phyloP scores from a whole-genome alignment of 805 yeast genomes.

The Saturnispora hagleri region DNA sequence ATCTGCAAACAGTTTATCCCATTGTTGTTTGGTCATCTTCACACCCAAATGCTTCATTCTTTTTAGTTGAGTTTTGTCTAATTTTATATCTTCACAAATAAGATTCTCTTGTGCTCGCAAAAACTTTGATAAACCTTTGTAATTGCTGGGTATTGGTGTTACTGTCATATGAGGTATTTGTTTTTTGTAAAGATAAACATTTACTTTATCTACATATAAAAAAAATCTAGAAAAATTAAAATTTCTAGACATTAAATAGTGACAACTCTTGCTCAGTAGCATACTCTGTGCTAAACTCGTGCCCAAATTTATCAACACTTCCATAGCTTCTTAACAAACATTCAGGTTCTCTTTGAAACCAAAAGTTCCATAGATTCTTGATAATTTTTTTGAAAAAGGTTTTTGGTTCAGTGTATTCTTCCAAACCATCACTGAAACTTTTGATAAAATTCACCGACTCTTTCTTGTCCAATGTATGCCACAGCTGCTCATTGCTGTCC shows the following conservation, averaged over 20 bases:
- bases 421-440: not conserved
- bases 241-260: not conserved
- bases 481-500: not conserved
- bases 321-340: not conserved
- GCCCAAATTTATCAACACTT: constrained; percentile 9
- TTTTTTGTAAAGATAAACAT: not conserved
- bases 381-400: constrained; percentile 5
- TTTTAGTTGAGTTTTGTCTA: constrained; percentile 12
- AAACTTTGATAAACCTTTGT: constrained; percentile 20
- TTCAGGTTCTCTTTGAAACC: not conserved
- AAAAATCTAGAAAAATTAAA: not conserved
- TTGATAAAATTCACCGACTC: not conserved
- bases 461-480: not conserved
- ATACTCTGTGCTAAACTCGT: constrained; percentile 1
- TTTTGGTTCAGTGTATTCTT: not conserved
- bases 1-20: constrained; percentile 1
- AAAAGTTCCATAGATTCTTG: constrained; percentile 3
- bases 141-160: constrained; percentile 13
- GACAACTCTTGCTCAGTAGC: constrained; percentile 5
- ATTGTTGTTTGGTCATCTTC: constrained; percentile 6
- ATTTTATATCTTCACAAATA: constrained; percentile 14
- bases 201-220: too few relatives aligned
- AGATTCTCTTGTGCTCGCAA: constrained; percentile 19
- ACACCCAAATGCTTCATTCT: constrained; percentile 8
- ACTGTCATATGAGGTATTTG: not conserved